Conservation (phyloP, 306 rosid genomes). For the Astragalus glycyphyllos region DNA sequence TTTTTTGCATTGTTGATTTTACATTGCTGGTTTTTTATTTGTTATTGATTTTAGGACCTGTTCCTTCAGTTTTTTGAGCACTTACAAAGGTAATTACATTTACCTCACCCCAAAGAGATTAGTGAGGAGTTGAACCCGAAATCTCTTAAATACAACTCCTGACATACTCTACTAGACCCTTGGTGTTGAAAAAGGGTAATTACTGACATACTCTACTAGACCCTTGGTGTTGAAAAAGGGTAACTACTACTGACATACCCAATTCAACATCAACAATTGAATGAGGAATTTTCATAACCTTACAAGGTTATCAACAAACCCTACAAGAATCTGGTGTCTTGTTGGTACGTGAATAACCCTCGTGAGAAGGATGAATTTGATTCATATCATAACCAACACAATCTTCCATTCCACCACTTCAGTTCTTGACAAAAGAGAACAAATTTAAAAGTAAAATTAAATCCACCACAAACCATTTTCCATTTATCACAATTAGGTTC, state of each 20-base stretch:
- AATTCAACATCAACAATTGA: constrained; percentile 40
- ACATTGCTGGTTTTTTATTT: background rate
- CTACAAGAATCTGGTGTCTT: constrained; percentile 19
- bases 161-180: too few relatives aligned
- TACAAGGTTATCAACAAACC: constrained; percentile 29
- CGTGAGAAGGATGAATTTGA: constrained; percentile 14
- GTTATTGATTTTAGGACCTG: constrained; percentile 1
- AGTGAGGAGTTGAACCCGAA: too few relatives aligned
- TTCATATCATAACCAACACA: constrained; percentile 24
- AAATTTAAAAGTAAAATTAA: too few relatives aligned
- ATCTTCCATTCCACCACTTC: constrained; percentile 30
- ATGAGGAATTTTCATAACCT: constrained; percentile 20
- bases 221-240: too few relatives aligned
- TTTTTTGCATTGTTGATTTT: background rate
- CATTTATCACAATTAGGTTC: too few relatives aligned
- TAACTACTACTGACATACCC: constrained; percentile 39
- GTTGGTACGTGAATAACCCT: constrained; percentile 17
- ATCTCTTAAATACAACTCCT: too few relatives aligned
- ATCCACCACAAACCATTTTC: too few relatives aligned
- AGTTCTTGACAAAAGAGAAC: constrained; percentile 31
- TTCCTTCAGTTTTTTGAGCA: too few relatives aligned
- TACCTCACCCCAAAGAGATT: too few relatives aligned
- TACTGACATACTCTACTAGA: too few relatives aligned
- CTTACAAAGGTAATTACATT: too few relatives aligned
- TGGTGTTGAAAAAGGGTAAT: too few relatives aligned